Evolutionary conservation across 352 stramenopile genomes (phyloP), one percentile per base, ranked within the genome.

Genomic region (Albugo laibachii): DNA sequence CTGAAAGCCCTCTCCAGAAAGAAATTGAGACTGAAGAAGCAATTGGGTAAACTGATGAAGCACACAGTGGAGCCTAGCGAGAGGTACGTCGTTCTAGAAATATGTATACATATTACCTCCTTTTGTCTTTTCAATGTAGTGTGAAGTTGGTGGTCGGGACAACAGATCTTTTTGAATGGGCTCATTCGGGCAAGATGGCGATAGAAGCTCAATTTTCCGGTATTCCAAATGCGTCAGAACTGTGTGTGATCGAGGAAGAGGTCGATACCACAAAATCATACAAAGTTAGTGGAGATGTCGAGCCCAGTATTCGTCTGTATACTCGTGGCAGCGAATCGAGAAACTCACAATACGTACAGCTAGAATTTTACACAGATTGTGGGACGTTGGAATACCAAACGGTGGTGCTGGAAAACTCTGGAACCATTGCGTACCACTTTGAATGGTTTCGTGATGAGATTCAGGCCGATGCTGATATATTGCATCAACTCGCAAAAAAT

Each of bases 131-230:
- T n/a, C n/a, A n/a, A 34, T n/a, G 13, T 45, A 61, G 60, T 43
- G 65, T 63, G n/a, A 56, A 66, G 10, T 42, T 86, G 18, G 58
- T 58, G 15, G 66, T 86, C 2, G 61, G 61, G 13, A 83, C 73
- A 2, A 39, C 50, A 2, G 73, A 86, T 45, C 51, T 89, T 21
- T 86, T 85, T 44, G 63, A 76, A 20, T 89, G 76, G 76, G 76
- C 73, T 31, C 24, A 31, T 31, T 31, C 24, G 24, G 3, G 3
- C 24, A 31, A 31, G 8, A 43, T 8, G 38, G 8, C 38, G 38
- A 24, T 24, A 8, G 3, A 24, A 8, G 3, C 38, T 19, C 3
- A 24, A 43, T 19, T 8, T 24, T 43, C 16, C 8, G 3, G 8
- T 24, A 8, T 3, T 8, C 16, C 8, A 8, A 24, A 43, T 24